Evolutionary conservation across 2,329 filamentous ascomycete species (phyloP), one percentile per base, ranked within the genome.

Genomic region (Cladobotryum protrusum): DNA sequence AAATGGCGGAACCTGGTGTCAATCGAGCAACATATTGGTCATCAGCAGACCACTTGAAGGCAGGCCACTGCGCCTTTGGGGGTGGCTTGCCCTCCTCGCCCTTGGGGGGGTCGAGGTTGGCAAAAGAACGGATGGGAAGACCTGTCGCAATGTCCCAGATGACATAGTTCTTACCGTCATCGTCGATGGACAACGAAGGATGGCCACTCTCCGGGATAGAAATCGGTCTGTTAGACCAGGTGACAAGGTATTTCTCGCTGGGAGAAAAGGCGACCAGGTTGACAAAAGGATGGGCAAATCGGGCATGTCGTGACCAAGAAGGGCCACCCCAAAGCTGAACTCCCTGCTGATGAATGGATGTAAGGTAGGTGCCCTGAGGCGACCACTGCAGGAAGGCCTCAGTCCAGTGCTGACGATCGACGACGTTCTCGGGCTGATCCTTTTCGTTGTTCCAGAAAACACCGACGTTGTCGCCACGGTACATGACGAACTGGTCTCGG

Each of bases 361-460:
- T 92, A 56, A 99, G 81, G 71, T 83, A 99, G 49, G 92, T 97
- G 59, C 93, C 93, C 58, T 88, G 83, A 40, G 93, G 93, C 49
- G 93, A 97, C 93, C 93, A 99, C 73, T 96, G 89, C 45, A 99
- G 86, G 66, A 99, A 99, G 35, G 89, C 89, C 72, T 99, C 93
- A 53, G 93, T 99, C 93, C 93, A 99, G 77, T 95, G 88, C 63
- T 87, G 84, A 59, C 93, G 86, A 64, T 97, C 92, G 51, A 99
- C 89, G 35, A 96, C 81, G 56, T 81, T 83, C 70, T 99, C 93
- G 4, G 92, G 90, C 18, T 78, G 71, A 53, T 96, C 91, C 71
- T 87, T 92, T 73, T 95, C 93, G 77, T 95, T 95, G 76, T 97
- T 97, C 92, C 92, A 99, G 78, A 87, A 96, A 5, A 99, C 87